These are phyloP conservation scores for Podosphaera xanthii DNA, from an alignment of 2,329 filamentous ascomycete species.

Conservation along the genomic window DNA sequence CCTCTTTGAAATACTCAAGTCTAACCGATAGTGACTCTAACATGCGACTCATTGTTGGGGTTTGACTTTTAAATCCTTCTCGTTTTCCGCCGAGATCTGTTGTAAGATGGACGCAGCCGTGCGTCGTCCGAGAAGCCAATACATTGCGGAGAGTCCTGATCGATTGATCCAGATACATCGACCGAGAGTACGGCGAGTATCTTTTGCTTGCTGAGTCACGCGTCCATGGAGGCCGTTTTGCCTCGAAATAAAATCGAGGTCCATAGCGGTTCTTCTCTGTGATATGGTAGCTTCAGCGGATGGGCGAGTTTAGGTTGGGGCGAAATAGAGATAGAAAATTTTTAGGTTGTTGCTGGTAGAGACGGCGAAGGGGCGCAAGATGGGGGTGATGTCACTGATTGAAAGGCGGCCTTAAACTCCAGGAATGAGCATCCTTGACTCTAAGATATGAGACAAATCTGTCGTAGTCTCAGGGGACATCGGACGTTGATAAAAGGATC, in stretches of 20 bases:
- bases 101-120: neutral
- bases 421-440: too few species aligned
- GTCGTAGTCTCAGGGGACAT: too few species aligned
- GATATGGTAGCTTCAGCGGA: neutral
- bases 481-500: too few species aligned
- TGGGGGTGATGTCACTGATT: too few species aligned
- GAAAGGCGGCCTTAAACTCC: too few species aligned
- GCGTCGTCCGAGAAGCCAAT: neutral
- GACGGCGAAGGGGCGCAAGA: too few species aligned
- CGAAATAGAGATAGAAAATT: too few species aligned
- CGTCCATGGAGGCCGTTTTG: neutral
- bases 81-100: too few species aligned
- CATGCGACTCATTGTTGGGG: neutral
- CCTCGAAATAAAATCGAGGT: neutral
- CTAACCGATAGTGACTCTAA: neutral
- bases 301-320: too few species aligned
- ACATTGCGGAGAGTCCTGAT: neutral
- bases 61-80: neutral
- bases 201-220: neutral
- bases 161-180: neutral
- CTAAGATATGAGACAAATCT: too few species aligned
- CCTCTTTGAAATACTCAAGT: neutral
- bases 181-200: neutral
- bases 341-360: too few species aligned
- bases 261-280: neutral